These are phyloP conservation scores for Fusarium ramigenum DNA, from an alignment of 2,329 filamentous ascomycete genomes.

Conservation along the genomic window DNA sequence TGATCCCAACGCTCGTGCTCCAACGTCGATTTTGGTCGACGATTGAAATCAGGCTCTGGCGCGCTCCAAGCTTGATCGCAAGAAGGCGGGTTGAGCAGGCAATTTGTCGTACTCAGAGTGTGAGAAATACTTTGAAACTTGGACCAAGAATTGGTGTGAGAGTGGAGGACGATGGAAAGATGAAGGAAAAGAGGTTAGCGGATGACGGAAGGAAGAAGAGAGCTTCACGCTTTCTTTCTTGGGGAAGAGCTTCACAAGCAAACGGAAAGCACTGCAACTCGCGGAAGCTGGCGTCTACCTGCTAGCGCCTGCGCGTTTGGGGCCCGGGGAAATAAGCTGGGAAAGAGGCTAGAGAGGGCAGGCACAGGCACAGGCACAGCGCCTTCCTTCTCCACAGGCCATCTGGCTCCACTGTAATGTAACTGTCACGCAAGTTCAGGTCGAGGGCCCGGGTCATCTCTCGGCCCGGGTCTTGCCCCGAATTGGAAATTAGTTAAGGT, in stretches of 20 bases:
- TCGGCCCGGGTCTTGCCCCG: slow-evolving; percentile 32
- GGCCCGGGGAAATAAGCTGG: slow-evolving; percentile 32
- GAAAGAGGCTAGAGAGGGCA: slow-evolving; percentile 22
- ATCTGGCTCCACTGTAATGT: slow-evolving; percentile 7
- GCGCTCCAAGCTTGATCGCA: slow-evolving; percentile 9
- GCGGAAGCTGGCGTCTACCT: slow-evolving; percentile 31
- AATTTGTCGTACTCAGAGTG: not conserved
- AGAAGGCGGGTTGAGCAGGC: not conserved
- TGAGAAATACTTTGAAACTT: not conserved
- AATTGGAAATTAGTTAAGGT: slow-evolving; percentile 30
- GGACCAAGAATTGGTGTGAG: not conserved
- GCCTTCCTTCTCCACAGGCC: slow-evolving; percentile 10
- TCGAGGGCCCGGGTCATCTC: slow-evolving; percentile 5
- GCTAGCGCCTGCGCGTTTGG: slow-evolving; percentile 35
- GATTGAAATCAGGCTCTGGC: slow-evolving; percentile 15
- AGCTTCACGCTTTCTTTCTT: slow-evolving; percentile 32
- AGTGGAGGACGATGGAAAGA: not conserved
- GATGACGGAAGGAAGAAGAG: slow-evolving; percentile 12
- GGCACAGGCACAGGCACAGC: not conserved
- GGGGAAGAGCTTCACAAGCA: slow-evolving; percentile 39
- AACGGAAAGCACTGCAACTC: slow-evolving; percentile 18
- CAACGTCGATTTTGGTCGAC: not conserved
- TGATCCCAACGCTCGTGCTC: not conserved
- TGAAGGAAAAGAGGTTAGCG: not conserved
- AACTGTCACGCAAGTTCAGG: not conserved